phyloP scores from a whole-genome alignment of 2,329 filamentous ascomycete genomes.

The Juglanconis oblonga region DNA sequence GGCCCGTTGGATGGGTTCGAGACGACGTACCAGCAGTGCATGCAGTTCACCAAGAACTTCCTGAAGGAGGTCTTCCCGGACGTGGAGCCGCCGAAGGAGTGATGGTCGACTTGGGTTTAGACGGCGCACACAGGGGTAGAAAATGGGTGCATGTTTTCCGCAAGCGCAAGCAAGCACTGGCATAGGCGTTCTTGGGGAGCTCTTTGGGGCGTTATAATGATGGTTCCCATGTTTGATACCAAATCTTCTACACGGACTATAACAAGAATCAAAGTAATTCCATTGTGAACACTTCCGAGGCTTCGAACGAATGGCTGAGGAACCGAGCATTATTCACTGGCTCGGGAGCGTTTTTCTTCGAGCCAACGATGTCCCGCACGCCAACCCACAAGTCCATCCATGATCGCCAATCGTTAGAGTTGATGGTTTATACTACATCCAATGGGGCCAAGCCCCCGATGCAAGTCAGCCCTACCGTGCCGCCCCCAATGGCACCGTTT shows the following conservation, averaged over 20 bases:
- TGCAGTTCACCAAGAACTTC: slow-evolving; percentile 74
- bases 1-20: slow-evolving; percentile 79
- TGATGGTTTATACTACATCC: neutral
- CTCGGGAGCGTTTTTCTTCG: neutral
- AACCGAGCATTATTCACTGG: no score
- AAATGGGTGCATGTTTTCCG: no score
- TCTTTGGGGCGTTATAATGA: no score
- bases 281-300: no score
- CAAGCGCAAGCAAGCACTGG: no score
- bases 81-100: slow-evolving; percentile 21
- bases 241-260: no score
- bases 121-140: neutral
- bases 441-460: neutral
- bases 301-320: no score
- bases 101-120: neutral
- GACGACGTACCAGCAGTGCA: slow-evolving; percentile 80
- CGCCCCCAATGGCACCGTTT: slow-evolving; percentile 3
- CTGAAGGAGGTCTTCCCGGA: slow-evolving; percentile 56
- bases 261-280: no score
- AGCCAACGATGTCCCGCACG: neutral
- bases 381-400: no score
- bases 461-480: slow-evolving; percentile 6
- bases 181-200: no score
- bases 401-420: neutral
- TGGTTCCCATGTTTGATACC: no score